Evolutionary conservation across 2,329 filamentous ascomycete species (phyloP).

Genomic region (Aspergillus sojae): DNA sequence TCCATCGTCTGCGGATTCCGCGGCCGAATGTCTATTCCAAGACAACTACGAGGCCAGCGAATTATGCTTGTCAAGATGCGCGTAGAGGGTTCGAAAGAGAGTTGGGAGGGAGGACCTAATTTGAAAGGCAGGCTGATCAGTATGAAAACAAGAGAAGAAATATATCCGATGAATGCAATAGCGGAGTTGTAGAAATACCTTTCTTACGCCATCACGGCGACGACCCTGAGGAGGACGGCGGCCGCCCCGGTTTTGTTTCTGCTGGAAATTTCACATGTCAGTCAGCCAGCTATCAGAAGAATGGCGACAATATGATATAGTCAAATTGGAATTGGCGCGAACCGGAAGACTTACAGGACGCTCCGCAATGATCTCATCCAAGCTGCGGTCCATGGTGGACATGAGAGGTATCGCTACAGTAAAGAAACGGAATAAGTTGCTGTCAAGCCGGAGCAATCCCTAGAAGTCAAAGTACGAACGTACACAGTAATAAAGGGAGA

Average conservation of each 20-base stretch:
- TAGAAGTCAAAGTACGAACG: neutral
- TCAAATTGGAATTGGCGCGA: neutral
- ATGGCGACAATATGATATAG: neutral
- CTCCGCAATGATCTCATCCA: constrained; percentile 66
- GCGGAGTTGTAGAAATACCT: constrained; percentile 61
- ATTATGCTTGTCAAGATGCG: constrained; percentile 40
- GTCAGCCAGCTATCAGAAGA: neutral
- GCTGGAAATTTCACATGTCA: constrained; percentile 22
- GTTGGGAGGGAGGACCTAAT: constrained; percentile 48
- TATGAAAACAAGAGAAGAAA: neutral
- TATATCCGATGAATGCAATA: neutral
- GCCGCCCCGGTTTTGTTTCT: constrained; percentile 29
- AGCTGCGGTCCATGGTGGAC: constrained; percentile 61
- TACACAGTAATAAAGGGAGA: neutral
- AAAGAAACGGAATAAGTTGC: neutral
- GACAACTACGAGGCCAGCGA: constrained; percentile 30
- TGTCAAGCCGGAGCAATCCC: neutral
- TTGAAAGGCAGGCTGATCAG: constrained; percentile 15
- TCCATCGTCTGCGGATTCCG: constrained; percentile 33
- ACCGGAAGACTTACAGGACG: constrained; percentile 54
- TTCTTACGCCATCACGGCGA: constrained; percentile 85
- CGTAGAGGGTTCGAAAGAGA: constrained; percentile 39
- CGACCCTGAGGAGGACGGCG: constrained; percentile 47
- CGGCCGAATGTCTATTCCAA: constrained; percentile 29
- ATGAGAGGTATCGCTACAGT: constrained; percentile 1